Evolutionary conservation across 257 asterid species (phyloP).

Genomic region (Rubia yunnanensis): DNA sequence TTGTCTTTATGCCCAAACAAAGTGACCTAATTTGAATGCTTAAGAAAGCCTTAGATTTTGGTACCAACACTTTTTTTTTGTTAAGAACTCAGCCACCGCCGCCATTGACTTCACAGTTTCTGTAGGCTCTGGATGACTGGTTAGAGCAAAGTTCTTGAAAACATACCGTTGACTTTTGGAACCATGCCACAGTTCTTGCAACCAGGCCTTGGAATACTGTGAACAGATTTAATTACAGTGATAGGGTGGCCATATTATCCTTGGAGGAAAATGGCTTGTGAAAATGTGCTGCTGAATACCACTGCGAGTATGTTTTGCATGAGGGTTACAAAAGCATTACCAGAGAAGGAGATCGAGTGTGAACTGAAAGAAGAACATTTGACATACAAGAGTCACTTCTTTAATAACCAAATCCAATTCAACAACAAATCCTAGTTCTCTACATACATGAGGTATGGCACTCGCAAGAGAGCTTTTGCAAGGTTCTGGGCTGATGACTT

Average conservation of each 20-base stretch:
- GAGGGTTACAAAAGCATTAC: constrained; percentile 17
- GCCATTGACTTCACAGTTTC: background rate
- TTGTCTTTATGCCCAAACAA: background rate
- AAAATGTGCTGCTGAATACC: constrained; percentile 9
- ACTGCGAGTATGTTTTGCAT: constrained; percentile 3
- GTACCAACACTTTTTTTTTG: background rate
- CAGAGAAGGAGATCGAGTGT: constrained; percentile 13
- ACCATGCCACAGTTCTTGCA: background rate
- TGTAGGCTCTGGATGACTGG: background rate
- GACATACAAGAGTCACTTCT: constrained; percentile 16
- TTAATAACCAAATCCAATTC: constrained; percentile 13
- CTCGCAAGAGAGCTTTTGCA: constrained; percentile 22
- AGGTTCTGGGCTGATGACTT: constrained; percentile 33
- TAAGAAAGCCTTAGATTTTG: background rate
- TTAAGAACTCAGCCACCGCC: background rate
- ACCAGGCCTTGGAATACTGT: background rate
- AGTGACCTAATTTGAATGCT: background rate
- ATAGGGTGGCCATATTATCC: background rate
- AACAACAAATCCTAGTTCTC: constrained; percentile 19
- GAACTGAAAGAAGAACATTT: constrained; percentile 16
- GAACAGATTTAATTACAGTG: background rate
- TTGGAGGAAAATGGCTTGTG: background rate
- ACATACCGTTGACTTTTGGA: background rate
- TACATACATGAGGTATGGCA: constrained; percentile 26
- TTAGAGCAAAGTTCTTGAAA: background rate